Base-by-base conservation (phyloP, 805 yeast species). In the Lachancea cidri region DNA sequence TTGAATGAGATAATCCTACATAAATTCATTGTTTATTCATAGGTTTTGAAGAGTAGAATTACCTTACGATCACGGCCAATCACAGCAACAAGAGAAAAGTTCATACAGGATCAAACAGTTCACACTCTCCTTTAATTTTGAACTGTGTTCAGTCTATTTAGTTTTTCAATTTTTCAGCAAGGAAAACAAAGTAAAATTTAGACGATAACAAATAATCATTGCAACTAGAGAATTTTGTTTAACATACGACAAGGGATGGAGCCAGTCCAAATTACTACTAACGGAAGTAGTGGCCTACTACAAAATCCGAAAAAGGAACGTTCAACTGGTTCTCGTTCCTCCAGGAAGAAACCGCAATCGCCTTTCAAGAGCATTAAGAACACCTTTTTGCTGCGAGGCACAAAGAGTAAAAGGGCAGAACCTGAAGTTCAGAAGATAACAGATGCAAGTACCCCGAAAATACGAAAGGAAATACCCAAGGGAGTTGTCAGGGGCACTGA, bases 341-440 rank as follows among this genome's bases (percentile, higher is more conserved):
- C 41, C 13, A 42, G 36, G 25, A 44, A 41, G 36, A 47, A 39
- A 32, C 50, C 44, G 19, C 42, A 40, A 16, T 47, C 49, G 20
- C 47, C 53, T 9, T 42, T 51, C 17, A 45, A 47, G 24, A 40
- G 43, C 17, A 35, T 51, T 4, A 51, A 41, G 42, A 51, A 46
- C 7, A 44, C 54, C 7, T 39, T 50, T 19, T 39, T 42, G 19
- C 40, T 50, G 13, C 33, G 42, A 17, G 27, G 17, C 22, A 29
- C 29, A 17, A 40, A 40, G 16, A 16, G 19, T 5, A 35, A 29
- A 19, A 16, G 9, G 16, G 5, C 7, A 7, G 32, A 29, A 8
- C 14, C 32, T 7, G 27, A 22, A 7, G 11, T 7, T n/a, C 32
- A 29, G 16, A 14, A 8, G 16, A 8, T 29, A 15, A 29, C 8